These are phyloP conservation scores for Lotus japonicus DNA, from an alignment of 306 rosid species.

Conservation along the genomic window DNA sequence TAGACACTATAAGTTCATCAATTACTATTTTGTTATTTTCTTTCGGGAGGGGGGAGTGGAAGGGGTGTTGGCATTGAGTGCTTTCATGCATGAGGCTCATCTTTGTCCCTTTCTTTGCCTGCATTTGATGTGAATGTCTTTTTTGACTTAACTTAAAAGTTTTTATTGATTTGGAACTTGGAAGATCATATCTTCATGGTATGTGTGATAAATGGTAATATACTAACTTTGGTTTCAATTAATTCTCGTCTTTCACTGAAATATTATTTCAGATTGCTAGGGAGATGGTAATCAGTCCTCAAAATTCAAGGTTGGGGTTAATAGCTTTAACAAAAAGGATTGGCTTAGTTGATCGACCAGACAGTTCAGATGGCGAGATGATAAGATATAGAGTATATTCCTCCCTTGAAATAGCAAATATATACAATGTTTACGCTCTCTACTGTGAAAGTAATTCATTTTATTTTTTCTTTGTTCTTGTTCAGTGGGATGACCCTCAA, in stretches of 20 bases:
- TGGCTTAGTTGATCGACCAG: slow-evolving; percentile 72
- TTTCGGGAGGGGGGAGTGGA: too few relatives aligned
- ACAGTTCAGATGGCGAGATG: slow-evolving; percentile 77
- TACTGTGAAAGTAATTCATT: slow-evolving; percentile 18
- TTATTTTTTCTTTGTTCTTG: slow-evolving; percentile 10
- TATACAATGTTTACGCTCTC: neutral
- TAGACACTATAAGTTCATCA: too few relatives aligned
- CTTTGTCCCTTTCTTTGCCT: too few relatives aligned
- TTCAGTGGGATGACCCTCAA: slow-evolving; percentile 94
- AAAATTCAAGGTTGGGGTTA: slow-evolving; percentile 80
- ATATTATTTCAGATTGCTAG: slow-evolving; percentile 70
- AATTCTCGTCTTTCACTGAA: slow-evolving; percentile 4
- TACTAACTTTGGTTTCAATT: neutral
- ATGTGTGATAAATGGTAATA: neutral
- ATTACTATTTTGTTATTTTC: too few relatives aligned
- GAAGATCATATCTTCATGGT: neutral
- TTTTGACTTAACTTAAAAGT: neutral
- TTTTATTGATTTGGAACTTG: neutral
- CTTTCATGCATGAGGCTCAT: too few relatives aligned
- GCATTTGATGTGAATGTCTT: too few relatives aligned
- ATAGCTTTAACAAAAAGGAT: slow-evolving; percentile 62
- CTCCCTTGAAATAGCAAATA: slow-evolving; percentile 12
- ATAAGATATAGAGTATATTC: slow-evolving; percentile 80
- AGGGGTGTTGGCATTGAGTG: too few relatives aligned
- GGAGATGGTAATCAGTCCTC: slow-evolving; percentile 99